A percentile compares a stretch with the other conserved stretches of the same genome.
These are phyloP conservation scores for Teratosphaeria pseudoeucalypti DNA, from an alignment of 2,329 filamentous ascomycete species.

Conservation along the genomic window DNA sequence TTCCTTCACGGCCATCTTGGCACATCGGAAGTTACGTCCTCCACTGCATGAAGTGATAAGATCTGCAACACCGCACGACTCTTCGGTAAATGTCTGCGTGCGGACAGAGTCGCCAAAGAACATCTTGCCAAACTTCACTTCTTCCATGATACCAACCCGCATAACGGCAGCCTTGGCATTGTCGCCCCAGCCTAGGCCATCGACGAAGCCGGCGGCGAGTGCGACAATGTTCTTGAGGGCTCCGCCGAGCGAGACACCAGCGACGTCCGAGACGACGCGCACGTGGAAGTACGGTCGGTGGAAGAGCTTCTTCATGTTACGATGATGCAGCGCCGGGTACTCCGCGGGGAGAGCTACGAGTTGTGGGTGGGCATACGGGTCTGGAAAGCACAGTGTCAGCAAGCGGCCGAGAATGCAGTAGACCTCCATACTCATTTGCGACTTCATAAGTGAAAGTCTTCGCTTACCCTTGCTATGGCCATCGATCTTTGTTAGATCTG, in stretches of 20 bases:
- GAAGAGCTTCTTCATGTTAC: constrained; percentile 75
- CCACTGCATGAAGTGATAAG: constrained; percentile 88
- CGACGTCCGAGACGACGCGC: constrained; percentile 86
- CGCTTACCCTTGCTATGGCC: constrained; percentile 7
- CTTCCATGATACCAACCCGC: constrained; percentile 89
- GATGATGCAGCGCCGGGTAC: constrained; percentile 79
- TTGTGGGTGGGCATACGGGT: neutral
- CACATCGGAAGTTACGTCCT: constrained; percentile 88
- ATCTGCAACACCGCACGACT: constrained; percentile 89
- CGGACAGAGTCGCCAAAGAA: constrained; percentile 81
- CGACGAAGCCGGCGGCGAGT: constrained; percentile 86
- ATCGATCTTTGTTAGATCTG: constrained; percentile 12
- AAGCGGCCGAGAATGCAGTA: neutral
- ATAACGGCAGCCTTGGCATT: constrained; percentile 98
- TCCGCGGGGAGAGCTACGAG: constrained; percentile 68
- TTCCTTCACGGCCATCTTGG: constrained; percentile 74
- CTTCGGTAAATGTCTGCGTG: constrained; percentile 86
- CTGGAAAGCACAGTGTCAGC: constrained; percentile 24
- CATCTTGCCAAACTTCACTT: constrained; percentile 88
- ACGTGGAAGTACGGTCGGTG: constrained; percentile 97
- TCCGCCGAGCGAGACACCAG: constrained; percentile 86
- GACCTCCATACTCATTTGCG: neutral
- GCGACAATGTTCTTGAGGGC: constrained; percentile 97
- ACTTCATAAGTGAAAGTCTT: neutral
- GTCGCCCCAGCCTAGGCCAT: constrained; percentile 93